Evolutionary conservation across 345 rosid genomes (phyloP).

Genomic region (Syzygium oleosum): DNA sequence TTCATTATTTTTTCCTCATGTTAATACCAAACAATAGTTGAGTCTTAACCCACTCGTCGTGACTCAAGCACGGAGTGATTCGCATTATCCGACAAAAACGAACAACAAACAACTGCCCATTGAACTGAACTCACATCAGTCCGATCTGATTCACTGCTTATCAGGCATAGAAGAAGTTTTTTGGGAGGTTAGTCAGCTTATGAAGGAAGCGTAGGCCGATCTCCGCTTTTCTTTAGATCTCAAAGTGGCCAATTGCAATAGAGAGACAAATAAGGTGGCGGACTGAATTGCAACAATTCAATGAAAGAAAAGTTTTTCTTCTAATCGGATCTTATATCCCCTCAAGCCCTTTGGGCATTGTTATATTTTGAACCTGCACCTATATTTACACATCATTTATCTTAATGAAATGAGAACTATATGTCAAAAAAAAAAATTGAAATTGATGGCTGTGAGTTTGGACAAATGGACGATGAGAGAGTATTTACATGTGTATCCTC

Average conservation of each 20-base stretch:
- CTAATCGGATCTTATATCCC: not conserved
- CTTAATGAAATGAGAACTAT: not conserved
- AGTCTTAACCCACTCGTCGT: not conserved
- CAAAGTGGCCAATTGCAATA: fast-evolving
- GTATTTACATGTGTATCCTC: not conserved
- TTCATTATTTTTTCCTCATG: not conserved
- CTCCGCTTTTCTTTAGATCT: not conserved
- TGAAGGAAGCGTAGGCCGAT: not conserved
- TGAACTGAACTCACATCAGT: not conserved
- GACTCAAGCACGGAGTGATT: not conserved
- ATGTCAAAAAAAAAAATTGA: not conserved
- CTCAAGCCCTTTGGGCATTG: not conserved
- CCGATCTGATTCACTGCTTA: not conserved
- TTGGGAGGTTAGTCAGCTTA: not conserved
- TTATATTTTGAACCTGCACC: not conserved
- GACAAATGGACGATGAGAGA: not conserved
- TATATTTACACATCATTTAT: not conserved
- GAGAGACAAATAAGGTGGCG: fast-evolving
- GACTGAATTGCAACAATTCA: fast-evolving
- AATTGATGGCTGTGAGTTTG: not conserved
- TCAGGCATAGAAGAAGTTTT: not conserved
- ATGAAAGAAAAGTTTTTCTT: not conserved
- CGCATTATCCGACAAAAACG: not conserved
- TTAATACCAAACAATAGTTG: not conserved
- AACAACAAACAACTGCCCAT: not conserved